Percentiles rank a stretch among this genome's conserved stretches.
These are phyloP conservation scores for Eucalyptus lansdowneana DNA, from an alignment of 345 rosid genomes.

Conservation along the genomic window DNA sequence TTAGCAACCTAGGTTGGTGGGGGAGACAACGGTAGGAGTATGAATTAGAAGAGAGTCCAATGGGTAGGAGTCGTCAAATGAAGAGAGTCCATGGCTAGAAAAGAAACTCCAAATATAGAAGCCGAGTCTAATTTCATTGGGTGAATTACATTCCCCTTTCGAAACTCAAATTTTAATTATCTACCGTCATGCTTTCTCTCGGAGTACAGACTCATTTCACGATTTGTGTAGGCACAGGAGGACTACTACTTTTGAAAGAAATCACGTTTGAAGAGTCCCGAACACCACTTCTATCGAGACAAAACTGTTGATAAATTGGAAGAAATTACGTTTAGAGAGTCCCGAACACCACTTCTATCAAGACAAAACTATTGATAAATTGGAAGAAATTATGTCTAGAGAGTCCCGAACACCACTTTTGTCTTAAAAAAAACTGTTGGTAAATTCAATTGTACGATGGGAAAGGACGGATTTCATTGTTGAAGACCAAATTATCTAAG, in stretches of 20 bases:
- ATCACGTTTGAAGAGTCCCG: too few species aligned
- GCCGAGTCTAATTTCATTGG: not conserved
- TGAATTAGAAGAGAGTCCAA: not conserved
- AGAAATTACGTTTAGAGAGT: not conserved
- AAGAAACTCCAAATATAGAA: not conserved
- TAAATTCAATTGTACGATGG: rapidly evolving
- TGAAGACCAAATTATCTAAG: not conserved
- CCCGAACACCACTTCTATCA: rapidly evolving
- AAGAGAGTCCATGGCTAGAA: not conserved
- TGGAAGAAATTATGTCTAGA: not conserved
- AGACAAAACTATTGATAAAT: not conserved
- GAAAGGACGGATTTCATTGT: rapidly evolving
- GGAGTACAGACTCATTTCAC: rapidly evolving
- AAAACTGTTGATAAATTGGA: not conserved
- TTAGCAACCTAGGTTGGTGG: not conserved
- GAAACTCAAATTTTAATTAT: not conserved
- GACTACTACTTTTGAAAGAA: too few species aligned
- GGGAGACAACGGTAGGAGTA: not conserved
- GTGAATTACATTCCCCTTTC: not conserved
- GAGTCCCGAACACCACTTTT: not conserved
- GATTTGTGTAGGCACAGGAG: not conserved
- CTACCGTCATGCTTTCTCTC: not conserved
- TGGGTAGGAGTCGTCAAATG: not conserved
- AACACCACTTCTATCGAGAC: not conserved
- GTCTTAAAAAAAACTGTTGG: not conserved